Base-by-base conservation (phyloP, 2,329 filamentous ascomycete genomes). In the Nothomitra cinnamomea region DNA sequence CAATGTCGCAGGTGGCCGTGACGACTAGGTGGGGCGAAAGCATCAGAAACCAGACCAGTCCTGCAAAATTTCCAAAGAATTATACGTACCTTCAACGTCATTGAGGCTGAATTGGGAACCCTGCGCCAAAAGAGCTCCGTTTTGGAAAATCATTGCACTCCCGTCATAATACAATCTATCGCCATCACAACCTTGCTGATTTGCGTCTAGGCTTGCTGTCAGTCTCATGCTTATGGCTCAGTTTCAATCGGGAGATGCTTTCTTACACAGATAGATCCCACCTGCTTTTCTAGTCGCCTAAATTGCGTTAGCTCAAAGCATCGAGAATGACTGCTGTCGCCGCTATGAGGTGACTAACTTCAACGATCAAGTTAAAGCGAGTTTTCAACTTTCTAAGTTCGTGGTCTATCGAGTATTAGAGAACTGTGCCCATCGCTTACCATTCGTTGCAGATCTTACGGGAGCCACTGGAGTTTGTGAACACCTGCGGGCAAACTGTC, bases 401-500 rank as follows among this genome's bases (percentile, higher is more conserved):
- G 60, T 80, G 78, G 63, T 90, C n/a, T n/a, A n/a, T n/a, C n/a
- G n/a, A n/a, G n/a, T n/a, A n/a, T n/a, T n/a, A n/a, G n/a, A n/a
- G n/a, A n/a, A n/a, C n/a, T n/a, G n/a, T n/a, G n/a, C n/a, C n/a
- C n/a, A n/a, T n/a, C n/a, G n/a, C n/a, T n/a, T n/a, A n/a, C n/a
- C n/a, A n/a, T n/a, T n/a, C n/a, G n/a, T n/a, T n/a, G n/a, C n/a
- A n/a, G n/a, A n/a, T n/a, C n/a, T n/a, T n/a, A n/a, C n/a, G 85
- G 12, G 73, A 79, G 5, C 80, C 84, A 52, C 74, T 80, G 2
- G 74, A 79, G 64, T 90, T 90, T 7, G 79, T 78, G 57, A 85
- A 75, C 53, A 87, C 80, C 61, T 87, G 85, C 3, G 79, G 77
- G 2, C 85, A n/a, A n/a, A n/a, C n/a, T n/a, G n/a, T n/a, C n/a